Evolutionary conservation across 202 grass and related monocot genomes (phyloP).

Genomic region (Musa balbisiana): DNA sequence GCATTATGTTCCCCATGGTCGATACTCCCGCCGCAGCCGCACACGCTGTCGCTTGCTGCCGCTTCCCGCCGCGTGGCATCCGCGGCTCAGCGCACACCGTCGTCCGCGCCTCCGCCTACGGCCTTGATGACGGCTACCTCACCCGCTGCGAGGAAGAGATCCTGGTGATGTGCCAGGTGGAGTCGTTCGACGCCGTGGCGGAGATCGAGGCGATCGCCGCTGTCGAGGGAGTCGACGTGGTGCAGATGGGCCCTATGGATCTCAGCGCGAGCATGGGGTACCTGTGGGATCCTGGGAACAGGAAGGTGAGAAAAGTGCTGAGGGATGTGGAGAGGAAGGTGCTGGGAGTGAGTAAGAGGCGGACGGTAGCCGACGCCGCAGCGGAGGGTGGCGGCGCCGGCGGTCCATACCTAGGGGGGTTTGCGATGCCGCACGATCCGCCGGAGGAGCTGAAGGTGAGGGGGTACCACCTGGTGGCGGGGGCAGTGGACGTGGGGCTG

Average conservation of each 20-base stretch:
- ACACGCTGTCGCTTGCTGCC: slow-evolving; percentile 45
- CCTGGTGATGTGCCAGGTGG: slow-evolving; percentile 78
- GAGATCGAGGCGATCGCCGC: slow-evolving; percentile 74
- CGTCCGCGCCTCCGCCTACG: slow-evolving; percentile 74
- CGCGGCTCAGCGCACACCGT: slow-evolving; percentile 73
- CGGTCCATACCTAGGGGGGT: slow-evolving; percentile 51
- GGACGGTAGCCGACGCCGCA: slow-evolving; percentile 10
- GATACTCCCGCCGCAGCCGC: slow-evolving; percentile 43
- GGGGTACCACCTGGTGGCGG: slow-evolving; percentile 90
- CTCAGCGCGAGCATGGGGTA: slow-evolving; percentile 86
- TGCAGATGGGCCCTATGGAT: slow-evolving; percentile 80
- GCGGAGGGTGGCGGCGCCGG: slow-evolving; percentile 8
- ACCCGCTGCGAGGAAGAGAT: slow-evolving; percentile 75
- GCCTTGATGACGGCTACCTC: slow-evolving; percentile 79
- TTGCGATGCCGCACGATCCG: slow-evolving; percentile 73
- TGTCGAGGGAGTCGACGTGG: slow-evolving; percentile 71
- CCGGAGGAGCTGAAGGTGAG: slow-evolving; percentile 74
- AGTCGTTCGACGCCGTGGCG: slow-evolving; percentile 37
- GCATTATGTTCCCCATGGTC: slow-evolving; percentile 70
- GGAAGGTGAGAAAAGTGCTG: slow-evolving; percentile 57
- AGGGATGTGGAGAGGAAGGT: slow-evolving; percentile 75
- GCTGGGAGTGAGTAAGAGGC: slow-evolving; percentile 35
- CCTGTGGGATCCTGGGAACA: slow-evolving; percentile 82
- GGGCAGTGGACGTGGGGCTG: slow-evolving; percentile 54
- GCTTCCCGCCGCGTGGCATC: slow-evolving; percentile 67